These are phyloP conservation scores for Pseudonitzschia multiseries DNA, from an alignment of 108 stramenopile species.

Conservation along the genomic window DNA sequence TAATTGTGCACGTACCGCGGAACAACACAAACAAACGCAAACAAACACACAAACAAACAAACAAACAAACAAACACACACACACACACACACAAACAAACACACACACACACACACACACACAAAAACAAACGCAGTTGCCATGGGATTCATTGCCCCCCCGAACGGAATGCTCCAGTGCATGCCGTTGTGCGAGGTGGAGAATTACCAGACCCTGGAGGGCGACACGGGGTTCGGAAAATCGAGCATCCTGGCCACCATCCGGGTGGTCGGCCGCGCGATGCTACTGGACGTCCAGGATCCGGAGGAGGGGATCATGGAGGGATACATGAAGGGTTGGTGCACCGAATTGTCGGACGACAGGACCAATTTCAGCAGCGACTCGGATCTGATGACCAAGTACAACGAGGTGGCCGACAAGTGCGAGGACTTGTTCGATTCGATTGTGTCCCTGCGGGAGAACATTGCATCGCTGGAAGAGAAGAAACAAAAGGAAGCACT, in stretches of 20 bases:
- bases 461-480: slow-evolving; percentile 45
- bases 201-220: slow-evolving; percentile 66
- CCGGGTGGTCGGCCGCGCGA: slow-evolving; percentile 61
- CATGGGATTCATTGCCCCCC: slow-evolving; percentile 65
- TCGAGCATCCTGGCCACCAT: slow-evolving; percentile 67
- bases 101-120: too few species aligned
- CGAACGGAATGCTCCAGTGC: slow-evolving; percentile 66
- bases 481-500: slow-evolving; percentile 15
- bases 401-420: slow-evolving; percentile 21
- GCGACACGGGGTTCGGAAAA: slow-evolving; percentile 35
- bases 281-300: slow-evolving; percentile 57
- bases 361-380: slow-evolving; percentile 50
- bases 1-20: too few species aligned
- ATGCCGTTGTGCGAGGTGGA: slow-evolving; percentile 82
- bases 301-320: slow-evolving; percentile 27
- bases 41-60: not conserved
- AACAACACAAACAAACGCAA: not conserved
- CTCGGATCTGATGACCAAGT: slow-evolving; percentile 38
- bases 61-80: too few species aligned
- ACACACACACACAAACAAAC: not conserved
- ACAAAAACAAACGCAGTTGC: slow-evolving; percentile 33
- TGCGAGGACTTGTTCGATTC: not conserved
- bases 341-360: slow-evolving; percentile 63
- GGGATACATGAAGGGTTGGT: slow-evolving; percentile 56
- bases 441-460: slow-evolving; percentile 13